These are phyloP conservation scores for Pisolithus orientalis DNA, from an alignment of 768 basidiomycete species.

Conservation along the genomic window DNA sequence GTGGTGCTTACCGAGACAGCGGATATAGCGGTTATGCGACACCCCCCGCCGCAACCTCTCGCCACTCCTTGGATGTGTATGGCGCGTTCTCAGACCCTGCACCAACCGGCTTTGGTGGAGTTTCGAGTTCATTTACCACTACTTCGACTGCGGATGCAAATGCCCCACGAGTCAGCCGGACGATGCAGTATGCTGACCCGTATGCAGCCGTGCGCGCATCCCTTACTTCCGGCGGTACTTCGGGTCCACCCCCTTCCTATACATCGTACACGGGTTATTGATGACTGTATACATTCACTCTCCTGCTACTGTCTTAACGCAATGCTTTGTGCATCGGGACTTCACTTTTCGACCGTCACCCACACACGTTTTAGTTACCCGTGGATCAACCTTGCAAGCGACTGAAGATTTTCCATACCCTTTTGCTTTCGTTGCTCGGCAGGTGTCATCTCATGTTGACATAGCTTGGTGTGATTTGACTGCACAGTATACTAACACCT, in stretches of 20 bases:
- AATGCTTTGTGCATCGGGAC: neutral
- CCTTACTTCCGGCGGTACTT: constrained; percentile 29
- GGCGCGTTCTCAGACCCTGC: constrained; percentile 89
- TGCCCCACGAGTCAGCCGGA: constrained; percentile 63
- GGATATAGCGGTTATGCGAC: constrained; percentile 20
- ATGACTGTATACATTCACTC: constrained; percentile 16
- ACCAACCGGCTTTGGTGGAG: constrained; percentile 61
- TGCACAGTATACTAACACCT: too few relatives aligned
- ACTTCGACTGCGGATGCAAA: constrained; percentile 27
- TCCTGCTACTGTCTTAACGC: neutral
- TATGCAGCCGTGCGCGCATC: constrained; percentile 75
- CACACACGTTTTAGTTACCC: neutral
- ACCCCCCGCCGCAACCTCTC: constrained; percentile 32
- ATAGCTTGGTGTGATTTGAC: too few relatives aligned
- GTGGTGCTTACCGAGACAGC: constrained; percentile 13
- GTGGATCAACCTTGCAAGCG: too few relatives aligned
- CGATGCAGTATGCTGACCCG: constrained; percentile 91
- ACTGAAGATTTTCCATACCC: too few relatives aligned
- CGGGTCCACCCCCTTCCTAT: constrained; percentile 42
- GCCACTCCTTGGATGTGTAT: constrained; percentile 80
- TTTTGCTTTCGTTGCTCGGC: too few relatives aligned
- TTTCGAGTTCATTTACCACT: constrained; percentile 28
- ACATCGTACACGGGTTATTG: constrained; percentile 49
- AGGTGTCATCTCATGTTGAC: too few relatives aligned
- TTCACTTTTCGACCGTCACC: neutral